Evolutionary conservation across 768 basidiomycete species (phyloP), one percentile per base, ranked within the genome.

Genomic region (Amanita muscaria): DNA sequence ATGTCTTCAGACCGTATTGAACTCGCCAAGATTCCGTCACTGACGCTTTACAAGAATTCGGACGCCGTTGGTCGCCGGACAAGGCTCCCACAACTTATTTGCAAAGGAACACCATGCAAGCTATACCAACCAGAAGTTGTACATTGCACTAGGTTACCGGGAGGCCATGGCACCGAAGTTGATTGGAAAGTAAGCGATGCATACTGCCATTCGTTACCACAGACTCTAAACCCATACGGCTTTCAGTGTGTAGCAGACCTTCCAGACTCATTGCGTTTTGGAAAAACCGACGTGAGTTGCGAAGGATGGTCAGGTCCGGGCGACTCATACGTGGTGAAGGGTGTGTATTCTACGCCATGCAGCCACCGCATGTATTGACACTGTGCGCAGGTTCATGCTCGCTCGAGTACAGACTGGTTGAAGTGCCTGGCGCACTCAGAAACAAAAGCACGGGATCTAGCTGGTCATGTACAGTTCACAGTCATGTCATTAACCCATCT

Each of bases 301-400:
- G 93, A 97, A 67, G 93, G 93, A 18, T 97, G 86, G 84, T 77
- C 74, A 30, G 66, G 71, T 24, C 76, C 88, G 3, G 90, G 88
- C 0, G 93, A 97, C 64, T 71, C 77, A 1, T 77, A 81, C 59
- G 87, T 97, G 11, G 61, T 94, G 49, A 88, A 89, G 69, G 91
- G 92, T 84, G 29, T 25, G 64, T 50, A 40, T 22, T 31, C 5
- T 8, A 1, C 16, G 18, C 16, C 3, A n/a, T 4, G 10, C n/a
- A 27, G 37, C 27, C 4, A n/a, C 5, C 18, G 7, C 22, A 23
- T 3, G 9, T 12, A 14, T 22, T 44, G 7, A 44, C 29, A 0
- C n/a, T n/a, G n/a, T 7, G 18, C 36, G 19, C 47, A 90, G 91
- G 84, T 14, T 92, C 90, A 12, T 97, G 92, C 61, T 83, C 81